Base-by-base conservation (phyloP, 2,329 filamentous ascomycete genomes). In the Aureobasidium vineae region DNA sequence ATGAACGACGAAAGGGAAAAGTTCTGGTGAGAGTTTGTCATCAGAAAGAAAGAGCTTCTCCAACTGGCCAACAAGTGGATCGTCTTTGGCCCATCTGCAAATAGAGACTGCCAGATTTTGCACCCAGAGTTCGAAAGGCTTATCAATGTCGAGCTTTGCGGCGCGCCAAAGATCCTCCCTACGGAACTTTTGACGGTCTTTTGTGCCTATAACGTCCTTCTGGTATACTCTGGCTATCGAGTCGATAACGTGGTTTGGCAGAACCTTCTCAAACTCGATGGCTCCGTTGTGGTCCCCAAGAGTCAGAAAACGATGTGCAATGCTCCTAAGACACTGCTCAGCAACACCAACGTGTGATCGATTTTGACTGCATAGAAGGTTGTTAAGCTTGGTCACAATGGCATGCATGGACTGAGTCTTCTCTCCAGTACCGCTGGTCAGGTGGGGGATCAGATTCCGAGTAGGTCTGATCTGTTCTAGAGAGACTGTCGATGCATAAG, bases 21-120 rank as follows among this genome's bases (percentile, higher is more conserved):
- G 52, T 19, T 66, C 52, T 33, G 52, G 40, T 13, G 68, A 61
- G 11, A 66, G 52, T 11, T 31, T 49, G 3, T 33, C 33, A 40
- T 65, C 67, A 19, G 26, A 26, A 2, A 26, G n/a, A 16, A 68
- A 49, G 15, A 67, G 38, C 1, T 49, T 40, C 3, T 43, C 56
- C 28, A 98, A 77, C 2, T 89, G 85, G 13, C 84, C 84, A 47
- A 97, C 81, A 2, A 97, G 81, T 16, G 89, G 85, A 67, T 91
- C 88, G 21, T 86, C 79, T 0, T 82, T 76, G 11, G 86, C 83
- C 60, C 84, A 85, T 49, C 81, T 82, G 41, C 84, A 86, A 68
- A 71, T 38, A 7, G 71, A 57, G 11, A 70, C 54, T 0, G 73
- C 71, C n/a, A 76, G 49, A 3, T 63, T 57, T 11, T 65, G 71